A percentile compares a stretch with the other conserved stretches of the same genome.
Evolutionary conservation across 495 filamentous ascomycete genomes (phyloP).

Genomic region (Saxophila tyrrhenica): DNA sequence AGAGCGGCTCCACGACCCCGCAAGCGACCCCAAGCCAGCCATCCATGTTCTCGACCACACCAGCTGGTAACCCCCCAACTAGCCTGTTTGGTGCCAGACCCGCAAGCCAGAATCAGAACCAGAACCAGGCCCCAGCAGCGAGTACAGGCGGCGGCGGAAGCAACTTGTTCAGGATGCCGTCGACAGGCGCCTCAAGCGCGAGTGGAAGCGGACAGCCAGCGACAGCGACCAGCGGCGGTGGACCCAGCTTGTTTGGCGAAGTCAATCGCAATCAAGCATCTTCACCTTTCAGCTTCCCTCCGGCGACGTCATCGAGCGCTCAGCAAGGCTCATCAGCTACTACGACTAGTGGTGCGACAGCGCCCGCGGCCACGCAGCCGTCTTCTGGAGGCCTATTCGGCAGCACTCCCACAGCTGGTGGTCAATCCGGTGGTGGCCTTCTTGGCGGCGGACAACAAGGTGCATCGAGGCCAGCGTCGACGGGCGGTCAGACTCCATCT

Average conservation of each 20-base stretch:
- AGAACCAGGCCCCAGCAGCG: constrained; percentile 2
- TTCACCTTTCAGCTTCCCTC: not conserved
- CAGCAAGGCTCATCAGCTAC: not conserved
- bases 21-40: constrained; percentile 5
- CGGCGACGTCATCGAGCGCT: not conserved
- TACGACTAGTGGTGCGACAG: not conserved
- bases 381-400: not conserved
- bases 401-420: not conserved
- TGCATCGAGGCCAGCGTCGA: not conserved
- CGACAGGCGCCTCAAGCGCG: not conserved
- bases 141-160: not conserved
- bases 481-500: not conserved
- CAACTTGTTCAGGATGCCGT: not conserved
- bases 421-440: not conserved
- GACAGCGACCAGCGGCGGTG: not conserved
- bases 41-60: constrained; percentile 3
- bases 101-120: not conserved
- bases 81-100: not conserved
- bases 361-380: not conserved
- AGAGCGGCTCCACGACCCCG: constrained; percentile 10
- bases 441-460: not conserved
- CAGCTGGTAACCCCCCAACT: constrained; percentile 12
- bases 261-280: not conserved
- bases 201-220: not conserved
- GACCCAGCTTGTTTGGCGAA: not conserved